These are phyloP conservation scores for Colletotrichum sp. DNA, from an alignment of 2,329 filamentous ascomycete species.

Conservation along the genomic window DNA sequence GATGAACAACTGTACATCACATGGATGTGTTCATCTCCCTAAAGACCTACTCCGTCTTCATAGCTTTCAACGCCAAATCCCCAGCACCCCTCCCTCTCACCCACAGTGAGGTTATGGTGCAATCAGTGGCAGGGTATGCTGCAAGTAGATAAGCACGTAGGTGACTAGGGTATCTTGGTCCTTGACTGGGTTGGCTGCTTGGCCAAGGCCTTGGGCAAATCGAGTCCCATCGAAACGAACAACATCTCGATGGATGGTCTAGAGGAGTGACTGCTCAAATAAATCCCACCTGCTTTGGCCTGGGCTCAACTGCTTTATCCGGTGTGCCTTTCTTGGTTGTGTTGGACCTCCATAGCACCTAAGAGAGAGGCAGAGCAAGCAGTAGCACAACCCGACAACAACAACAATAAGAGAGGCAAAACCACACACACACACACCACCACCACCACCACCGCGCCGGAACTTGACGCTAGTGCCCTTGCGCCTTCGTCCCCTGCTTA, in stretches of 20 bases:
- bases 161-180: not conserved
- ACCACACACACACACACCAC: not conserved
- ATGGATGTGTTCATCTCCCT: not conserved
- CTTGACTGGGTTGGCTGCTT: not conserved
- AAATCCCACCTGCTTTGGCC: not conserved
- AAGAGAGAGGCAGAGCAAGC: not conserved
- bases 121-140: not conserved
- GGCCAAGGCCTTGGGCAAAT: not conserved
- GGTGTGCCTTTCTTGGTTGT: not conserved
- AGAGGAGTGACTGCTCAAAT: not conserved
- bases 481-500: not conserved
- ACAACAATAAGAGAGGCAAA: not conserved
- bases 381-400: not conserved
- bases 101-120: not conserved
- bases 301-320: not conserved
- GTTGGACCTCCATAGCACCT: not conserved
- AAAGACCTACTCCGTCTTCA: not conserved
- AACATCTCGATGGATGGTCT: not conserved
- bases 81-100: not conserved
- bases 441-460: not conserved
- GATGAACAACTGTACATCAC: not conserved
- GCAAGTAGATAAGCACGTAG: not conserved
- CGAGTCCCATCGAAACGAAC: not conserved
- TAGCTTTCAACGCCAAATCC: not conserved
- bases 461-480: not conserved